Base-by-base conservation (phyloP, 345 rosid species). In the Mallotus nudiflorus region DNA sequence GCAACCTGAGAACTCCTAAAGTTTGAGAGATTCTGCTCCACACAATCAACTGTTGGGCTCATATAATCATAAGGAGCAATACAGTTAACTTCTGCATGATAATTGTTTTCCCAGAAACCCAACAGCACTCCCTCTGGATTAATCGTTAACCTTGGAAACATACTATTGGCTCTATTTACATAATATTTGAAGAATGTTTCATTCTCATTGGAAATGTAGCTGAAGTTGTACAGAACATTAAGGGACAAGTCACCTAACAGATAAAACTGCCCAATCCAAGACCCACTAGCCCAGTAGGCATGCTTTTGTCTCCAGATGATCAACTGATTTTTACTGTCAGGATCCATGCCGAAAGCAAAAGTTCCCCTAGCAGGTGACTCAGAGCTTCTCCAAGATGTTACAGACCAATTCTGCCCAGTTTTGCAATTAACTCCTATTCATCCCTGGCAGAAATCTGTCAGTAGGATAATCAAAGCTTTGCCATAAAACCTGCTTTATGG, bases 401-500 rank as follows among this genome's bases (percentile, higher is more conserved):
- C 40, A 0, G 48, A 61, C 76, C 76, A 71, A 0, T 1, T 0
- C 3, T 13, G 53, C 18, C 35, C 39, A 29, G 48, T 65, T 22
- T 19, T 58, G 3, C 0, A 19, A 19, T 62, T 31, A 1, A 37
- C 0, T 11, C 80, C 80, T 4, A n/a, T 77, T 72, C 80, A 72
- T 77, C 1, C 76, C 73, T 19, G 80, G 80, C 12, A 77, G 69
- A 62, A 76, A 62, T 5, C 83, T 83, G 39, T 83, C 78, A 0
- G 83, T 83, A 14, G 84, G 87, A 58, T 76, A 71, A 59, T 83
- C 87, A 51, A 83, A 83, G 57, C 81, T 83, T 53, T 83, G 65
- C 85, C 85, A 81, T 29, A 83, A 31, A 15, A 52, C 9, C 8
- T 35, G 66, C 52, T 27, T 51, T 4, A 8, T 18, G 13, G 79